Conservation (phyloP, 2,329 filamentous ascomycete species). For the Stagonosporopsis rhizophila region DNA sequence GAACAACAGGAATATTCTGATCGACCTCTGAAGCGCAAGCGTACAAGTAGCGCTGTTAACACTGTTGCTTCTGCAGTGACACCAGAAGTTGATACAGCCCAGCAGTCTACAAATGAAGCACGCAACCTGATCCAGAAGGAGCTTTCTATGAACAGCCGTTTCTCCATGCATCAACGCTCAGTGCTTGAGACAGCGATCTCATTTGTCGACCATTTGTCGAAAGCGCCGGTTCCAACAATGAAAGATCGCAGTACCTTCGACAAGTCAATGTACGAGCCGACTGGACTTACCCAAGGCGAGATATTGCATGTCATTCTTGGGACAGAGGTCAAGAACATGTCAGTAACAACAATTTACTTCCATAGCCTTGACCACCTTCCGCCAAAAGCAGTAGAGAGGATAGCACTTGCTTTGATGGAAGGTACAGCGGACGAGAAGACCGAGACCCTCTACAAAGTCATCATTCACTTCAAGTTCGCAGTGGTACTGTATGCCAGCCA, state of each 20-base stretch:
- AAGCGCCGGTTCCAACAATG: constrained; percentile 28
- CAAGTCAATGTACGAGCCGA: constrained; percentile 33
- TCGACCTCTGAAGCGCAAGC: constrained; percentile 30
- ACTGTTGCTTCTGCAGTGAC: constrained; percentile 15
- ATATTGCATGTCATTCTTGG: constrained; percentile 38
- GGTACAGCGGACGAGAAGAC: constrained; percentile 39
- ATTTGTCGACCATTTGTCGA: constrained; percentile 41
- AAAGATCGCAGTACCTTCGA: constrained; percentile 36
- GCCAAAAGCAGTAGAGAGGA: constrained; percentile 38
- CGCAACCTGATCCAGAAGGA: constrained; percentile 40
- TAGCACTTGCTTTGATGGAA: constrained; percentile 39
- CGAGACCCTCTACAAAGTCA: constrained; percentile 39
- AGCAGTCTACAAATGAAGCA: constrained; percentile 34
- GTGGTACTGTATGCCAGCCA: constrained; percentile 36
- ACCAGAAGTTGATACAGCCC: constrained; percentile 27
- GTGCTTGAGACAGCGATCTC: constrained; percentile 41
- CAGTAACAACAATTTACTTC: constrained; percentile 28
- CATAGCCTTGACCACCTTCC: constrained; percentile 41
- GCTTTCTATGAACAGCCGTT: constrained; percentile 34
- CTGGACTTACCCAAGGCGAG: constrained; percentile 34
- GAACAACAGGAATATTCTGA: constrained; percentile 18
- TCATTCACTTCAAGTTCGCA: constrained; percentile 42
- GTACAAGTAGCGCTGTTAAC: constrained; percentile 27
- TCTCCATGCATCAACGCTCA: constrained; percentile 37
- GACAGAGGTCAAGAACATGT: constrained; percentile 26